Evolutionary conservation across 805 yeast genomes (phyloP).

Genomic region (Starmerella apis): DNA sequence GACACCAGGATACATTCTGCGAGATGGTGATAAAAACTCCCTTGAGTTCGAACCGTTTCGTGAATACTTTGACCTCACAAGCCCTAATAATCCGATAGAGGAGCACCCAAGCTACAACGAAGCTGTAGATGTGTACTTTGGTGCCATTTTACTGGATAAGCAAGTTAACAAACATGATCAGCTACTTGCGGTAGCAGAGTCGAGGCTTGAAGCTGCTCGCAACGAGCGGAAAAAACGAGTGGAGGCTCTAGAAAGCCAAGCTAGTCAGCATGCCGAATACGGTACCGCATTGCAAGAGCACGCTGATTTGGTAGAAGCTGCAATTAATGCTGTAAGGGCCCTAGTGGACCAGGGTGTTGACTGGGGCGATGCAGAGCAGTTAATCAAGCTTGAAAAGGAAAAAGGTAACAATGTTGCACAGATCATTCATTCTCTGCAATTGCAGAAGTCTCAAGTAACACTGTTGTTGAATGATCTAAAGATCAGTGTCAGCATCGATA

Average conservation of each 20-base stretch:
- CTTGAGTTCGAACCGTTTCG: constrained; percentile 27
- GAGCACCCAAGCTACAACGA: constrained; percentile 58
- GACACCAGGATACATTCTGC: constrained; percentile 20
- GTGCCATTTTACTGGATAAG: constrained; percentile 74
- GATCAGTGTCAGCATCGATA: constrained; percentile 54
- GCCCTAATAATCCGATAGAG: constrained; percentile 23
- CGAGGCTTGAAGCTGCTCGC: constrained; percentile 63
- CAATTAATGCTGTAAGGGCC: constrained; percentile 54
- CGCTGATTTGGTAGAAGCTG: constrained; percentile 61
- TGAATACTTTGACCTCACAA: constrained; percentile 33
- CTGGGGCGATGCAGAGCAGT: constrained; percentile 78
- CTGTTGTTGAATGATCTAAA: constrained; percentile 46
- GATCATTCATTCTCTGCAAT: constrained; percentile 53
- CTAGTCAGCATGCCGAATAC: constrained; percentile 50
- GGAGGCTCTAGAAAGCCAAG: constrained; percentile 52
- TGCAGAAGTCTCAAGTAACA: constrained; percentile 56
- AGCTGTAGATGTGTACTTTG: constrained; percentile 74
- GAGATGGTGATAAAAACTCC: constrained; percentile 17
- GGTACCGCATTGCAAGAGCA: constrained; percentile 65
- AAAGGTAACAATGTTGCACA: constrained; percentile 57
- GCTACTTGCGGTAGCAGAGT: constrained; percentile 46
- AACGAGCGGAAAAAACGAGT: constrained; percentile 63
- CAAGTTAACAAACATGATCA: constrained; percentile 63
- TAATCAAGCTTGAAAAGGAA: constrained; percentile 57
- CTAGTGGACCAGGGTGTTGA: constrained; percentile 79